Evolutionary conservation across 352 stramenopile genomes (phyloP).

Genomic region (Peronospora destructor): DNA sequence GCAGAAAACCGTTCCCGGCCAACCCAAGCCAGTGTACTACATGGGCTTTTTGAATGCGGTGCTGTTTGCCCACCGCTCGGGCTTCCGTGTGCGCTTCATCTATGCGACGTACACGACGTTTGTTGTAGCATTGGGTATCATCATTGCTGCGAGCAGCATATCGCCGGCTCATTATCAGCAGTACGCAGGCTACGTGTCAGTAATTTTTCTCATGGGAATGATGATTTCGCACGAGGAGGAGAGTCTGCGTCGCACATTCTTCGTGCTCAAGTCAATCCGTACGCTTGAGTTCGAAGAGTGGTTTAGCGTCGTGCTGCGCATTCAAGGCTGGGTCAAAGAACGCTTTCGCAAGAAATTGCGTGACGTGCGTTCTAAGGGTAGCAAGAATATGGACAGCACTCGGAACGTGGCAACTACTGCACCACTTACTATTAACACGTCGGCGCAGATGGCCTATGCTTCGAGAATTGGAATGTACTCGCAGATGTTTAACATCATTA

Average conservation of each 20-base stretch:
- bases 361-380: slow-evolving; percentile 47
- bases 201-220: slow-evolving; percentile 73
- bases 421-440: slow-evolving; percentile 55
- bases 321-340: slow-evolving; percentile 69
- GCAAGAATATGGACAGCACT: slow-evolving; percentile 28
- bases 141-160: slow-evolving; percentile 51
- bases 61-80: slow-evolving; percentile 67
- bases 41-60: slow-evolving; percentile 81
- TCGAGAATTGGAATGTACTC: slow-evolving; percentile 75
- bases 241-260: slow-evolving; percentile 65
- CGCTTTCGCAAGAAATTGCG: slow-evolving; percentile 50
- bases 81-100: slow-evolving; percentile 73
- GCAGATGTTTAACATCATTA: slow-evolving; percentile 73
- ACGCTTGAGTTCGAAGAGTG: slow-evolving; percentile 78
- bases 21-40: slow-evolving; percentile 74
- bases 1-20: slow-evolving; percentile 21
- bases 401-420: slow-evolving; percentile 8
- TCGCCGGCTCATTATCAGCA: slow-evolving; percentile 57
- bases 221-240: slow-evolving; percentile 84
- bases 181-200: slow-evolving; percentile 58
- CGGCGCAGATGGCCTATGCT: slow-evolving; percentile 62
- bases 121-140: slow-evolving; percentile 51
- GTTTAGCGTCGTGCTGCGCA: slow-evolving; percentile 65
- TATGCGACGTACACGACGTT: slow-evolving; percentile 71
- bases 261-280: slow-evolving; percentile 76